Percentiles rank a stretch among this genome's conserved stretches.
Conservation (phyloP, 2,329 filamentous ascomycete genomes). For the Beauveria sp. region DNA sequence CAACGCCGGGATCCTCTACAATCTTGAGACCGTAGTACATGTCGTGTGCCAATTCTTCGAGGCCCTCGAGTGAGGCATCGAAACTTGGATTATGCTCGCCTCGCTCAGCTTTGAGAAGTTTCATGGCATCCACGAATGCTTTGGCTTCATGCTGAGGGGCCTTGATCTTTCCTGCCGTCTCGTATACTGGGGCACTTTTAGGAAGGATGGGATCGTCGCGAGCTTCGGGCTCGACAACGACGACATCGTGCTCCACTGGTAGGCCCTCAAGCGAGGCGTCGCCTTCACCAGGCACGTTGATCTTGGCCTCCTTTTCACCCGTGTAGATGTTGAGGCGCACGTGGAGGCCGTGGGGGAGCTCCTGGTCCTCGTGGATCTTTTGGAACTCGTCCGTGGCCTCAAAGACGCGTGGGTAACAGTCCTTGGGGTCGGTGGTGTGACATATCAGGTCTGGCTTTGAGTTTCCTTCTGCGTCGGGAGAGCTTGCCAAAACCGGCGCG, state of each 20-base stretch:
- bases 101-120: conserved; percentile 39
- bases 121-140: conserved; percentile 34
- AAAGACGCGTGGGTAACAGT: conserved; percentile 61
- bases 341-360: conserved; percentile 57
- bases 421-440: conserved; percentile 48
- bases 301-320: conserved; percentile 57
- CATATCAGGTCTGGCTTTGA: conserved; percentile 49
- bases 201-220: conserved; percentile 30
- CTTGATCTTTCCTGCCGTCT: conserved; percentile 49
- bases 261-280: conserved; percentile 41
- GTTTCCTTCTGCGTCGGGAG: background rate
- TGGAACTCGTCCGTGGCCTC: conserved; percentile 59
- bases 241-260: conserved; percentile 43
- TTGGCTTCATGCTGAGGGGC: conserved; percentile 34
- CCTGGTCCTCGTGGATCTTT: conserved; percentile 54
- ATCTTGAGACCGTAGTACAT: conserved; percentile 63
- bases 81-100: conserved; percentile 27
- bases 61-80: conserved; percentile 44
- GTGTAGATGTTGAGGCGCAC: conserved; percentile 58
- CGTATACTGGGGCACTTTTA: conserved; percentile 47
- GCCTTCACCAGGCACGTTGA: conserved; percentile 51
- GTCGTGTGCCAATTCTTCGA: conserved; percentile 60
- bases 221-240: conserved; percentile 45
- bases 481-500: background rate
- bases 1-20: conserved; percentile 44